A percentile compares a stretch with the other conserved stretches of the same genome.
Conservation (phyloP, 2,329 filamentous ascomycete species). For the Hirsutella thompsonii region DNA sequence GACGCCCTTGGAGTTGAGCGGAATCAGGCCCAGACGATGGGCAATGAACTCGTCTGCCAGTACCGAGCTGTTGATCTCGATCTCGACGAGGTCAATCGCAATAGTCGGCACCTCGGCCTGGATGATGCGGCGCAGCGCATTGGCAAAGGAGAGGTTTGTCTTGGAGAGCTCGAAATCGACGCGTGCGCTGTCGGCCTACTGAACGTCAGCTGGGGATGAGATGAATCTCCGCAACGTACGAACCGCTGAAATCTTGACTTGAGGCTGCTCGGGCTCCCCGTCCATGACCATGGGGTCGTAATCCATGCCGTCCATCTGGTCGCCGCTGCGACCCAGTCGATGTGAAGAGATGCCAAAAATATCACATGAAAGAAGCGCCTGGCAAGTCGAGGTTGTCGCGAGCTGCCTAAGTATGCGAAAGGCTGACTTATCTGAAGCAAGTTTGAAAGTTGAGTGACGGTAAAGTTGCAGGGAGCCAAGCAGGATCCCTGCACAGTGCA, state of each 20-base stretch:
- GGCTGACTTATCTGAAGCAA: no score
- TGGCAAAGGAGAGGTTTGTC: conserved; percentile 83
- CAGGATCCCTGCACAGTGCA: no score
- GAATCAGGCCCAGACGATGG: conserved; percentile 82
- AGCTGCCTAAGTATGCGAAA: no score
- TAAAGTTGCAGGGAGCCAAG: neutral
- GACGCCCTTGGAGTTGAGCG: conserved; percentile 72
- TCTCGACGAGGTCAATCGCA: conserved; percentile 87
- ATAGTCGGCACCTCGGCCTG: conserved; percentile 90
- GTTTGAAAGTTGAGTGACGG: no score
- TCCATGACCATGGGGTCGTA: conserved; percentile 50
- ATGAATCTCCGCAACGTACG: neutral
- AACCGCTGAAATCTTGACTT: conserved; percentile 48
- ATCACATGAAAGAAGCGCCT: no score
- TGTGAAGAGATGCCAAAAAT: no score
- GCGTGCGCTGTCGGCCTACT: conserved; percentile 62
- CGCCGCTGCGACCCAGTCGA: conserved; percentile 1
- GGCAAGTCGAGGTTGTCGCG: neutral
- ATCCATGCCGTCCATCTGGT: conserved; percentile 36
- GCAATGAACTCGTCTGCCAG: conserved; percentile 93
- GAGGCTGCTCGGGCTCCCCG: conserved; percentile 40
- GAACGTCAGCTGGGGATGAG: neutral
- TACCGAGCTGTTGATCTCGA: conserved; percentile 88
- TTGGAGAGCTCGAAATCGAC: conserved; percentile 88
- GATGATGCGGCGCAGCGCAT: conserved; percentile 81